A percentile compares a stretch with the other conserved stretches of the same genome.
Evolutionary conservation across 352 stramenopile genomes (phyloP).

Genomic region (Blastocystis sp.): DNA sequence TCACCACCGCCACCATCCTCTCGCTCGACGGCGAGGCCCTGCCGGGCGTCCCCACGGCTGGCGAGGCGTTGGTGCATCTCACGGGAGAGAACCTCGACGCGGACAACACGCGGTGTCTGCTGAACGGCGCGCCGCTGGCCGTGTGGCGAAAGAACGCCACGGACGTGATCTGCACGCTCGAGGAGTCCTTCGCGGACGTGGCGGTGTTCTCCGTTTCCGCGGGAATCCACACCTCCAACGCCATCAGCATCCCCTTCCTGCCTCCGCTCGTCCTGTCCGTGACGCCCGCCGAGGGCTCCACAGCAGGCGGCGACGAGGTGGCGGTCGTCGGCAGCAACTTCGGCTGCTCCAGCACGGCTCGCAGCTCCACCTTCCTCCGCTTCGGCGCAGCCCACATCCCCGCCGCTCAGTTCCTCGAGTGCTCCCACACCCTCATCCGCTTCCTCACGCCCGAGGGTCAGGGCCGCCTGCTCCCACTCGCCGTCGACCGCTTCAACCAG

Average conservation of each 20-base stretch:
- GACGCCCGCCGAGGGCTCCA: background rate
- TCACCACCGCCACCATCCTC: background rate
- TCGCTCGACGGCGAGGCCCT: background rate
- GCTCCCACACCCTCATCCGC: background rate
- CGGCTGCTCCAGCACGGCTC: background rate
- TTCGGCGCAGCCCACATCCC: conserved; percentile 1
- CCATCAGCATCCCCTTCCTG: background rate
- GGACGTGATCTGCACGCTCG: background rate
- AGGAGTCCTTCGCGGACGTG: background rate
- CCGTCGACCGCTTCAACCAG: conserved; percentile 17
- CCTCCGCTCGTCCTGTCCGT: background rate
- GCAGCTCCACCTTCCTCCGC: too few species aligned
- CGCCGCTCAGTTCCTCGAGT: background rate
- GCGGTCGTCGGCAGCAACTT: conserved; percentile 9
- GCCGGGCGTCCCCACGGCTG: conserved; percentile 11
- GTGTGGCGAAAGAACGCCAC: conserved; percentile 1
- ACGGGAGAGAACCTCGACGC: conserved; percentile 16
- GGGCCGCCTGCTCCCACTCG: background rate
- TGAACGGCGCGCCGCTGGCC: background rate
- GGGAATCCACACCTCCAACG: background rate
- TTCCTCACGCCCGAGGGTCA: conserved; percentile 7
- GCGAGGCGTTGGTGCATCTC: background rate
- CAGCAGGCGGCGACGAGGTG: conserved; percentile 1
- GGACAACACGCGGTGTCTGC: background rate
- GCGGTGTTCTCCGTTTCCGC: background rate